Conservation (phyloP, 192 early-diverging fungal species). For the Linnemannia hyalina region DNA sequence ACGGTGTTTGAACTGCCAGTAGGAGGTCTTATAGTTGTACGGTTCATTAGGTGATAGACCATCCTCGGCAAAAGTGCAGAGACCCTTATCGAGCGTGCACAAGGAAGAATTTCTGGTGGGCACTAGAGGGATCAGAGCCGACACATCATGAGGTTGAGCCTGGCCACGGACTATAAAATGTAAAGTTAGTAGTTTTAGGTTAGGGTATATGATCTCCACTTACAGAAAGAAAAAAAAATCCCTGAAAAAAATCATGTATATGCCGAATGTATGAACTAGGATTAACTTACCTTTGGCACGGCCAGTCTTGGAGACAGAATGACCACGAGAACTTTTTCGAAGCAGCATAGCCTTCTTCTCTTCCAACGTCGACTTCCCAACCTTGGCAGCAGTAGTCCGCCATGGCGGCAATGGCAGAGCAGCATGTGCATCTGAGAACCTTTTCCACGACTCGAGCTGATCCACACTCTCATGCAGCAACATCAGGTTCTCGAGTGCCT, state of each 20-base stretch:
- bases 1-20: neutral
- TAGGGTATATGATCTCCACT: too few species aligned
- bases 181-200: too few species aligned
- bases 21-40: neutral
- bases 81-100: neutral
- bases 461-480: neutral
- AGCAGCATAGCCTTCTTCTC: neutral
- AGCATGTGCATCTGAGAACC: neutral
- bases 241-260: too few species aligned
- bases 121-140: neutral
- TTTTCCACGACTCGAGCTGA: neutral
- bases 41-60: neutral
- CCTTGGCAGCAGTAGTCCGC: neutral
- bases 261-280: too few species aligned
- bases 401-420: neutral
- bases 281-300: neutral
- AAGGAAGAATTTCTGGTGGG: neutral
- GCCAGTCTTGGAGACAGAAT: neutral
- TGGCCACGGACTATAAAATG: neutral
- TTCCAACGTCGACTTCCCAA: neutral
- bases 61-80: neutral
- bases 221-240: too few species aligned
- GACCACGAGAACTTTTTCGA: neutral
- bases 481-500: neutral
- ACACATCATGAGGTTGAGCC: neutral